phyloP scores from a whole-genome alignment of 1,284 basidiomycete genomes.

The Xanthoconium separans region DNA sequence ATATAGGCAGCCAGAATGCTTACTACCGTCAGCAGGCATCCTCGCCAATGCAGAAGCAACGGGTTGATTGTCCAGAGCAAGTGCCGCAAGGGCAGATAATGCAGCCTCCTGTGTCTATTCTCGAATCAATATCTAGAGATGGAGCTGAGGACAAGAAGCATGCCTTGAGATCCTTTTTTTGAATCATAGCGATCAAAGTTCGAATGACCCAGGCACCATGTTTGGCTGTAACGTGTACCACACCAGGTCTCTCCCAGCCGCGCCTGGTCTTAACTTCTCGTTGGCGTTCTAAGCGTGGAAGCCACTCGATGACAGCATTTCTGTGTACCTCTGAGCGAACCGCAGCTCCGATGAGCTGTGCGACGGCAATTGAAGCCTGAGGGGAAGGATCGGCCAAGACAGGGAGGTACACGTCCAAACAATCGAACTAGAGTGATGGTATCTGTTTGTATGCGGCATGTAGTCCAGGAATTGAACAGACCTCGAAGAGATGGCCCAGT shows the following conservation, averaged over 20 bases:
- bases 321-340: conserved; percentile 58
- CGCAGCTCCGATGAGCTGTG: conserved; percentile 54
- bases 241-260: conserved; percentile 63
- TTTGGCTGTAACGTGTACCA: conserved; percentile 38
- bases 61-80: conserved; percentile 63
- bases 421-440: conserved; percentile 43
- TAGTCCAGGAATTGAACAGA: conserved; percentile 25
- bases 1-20: conserved; percentile 7
- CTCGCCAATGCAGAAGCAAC: conserved; percentile 51
- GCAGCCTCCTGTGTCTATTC: conserved; percentile 68
- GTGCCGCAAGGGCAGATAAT: conserved; percentile 64
- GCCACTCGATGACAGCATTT: conserved; percentile 59
- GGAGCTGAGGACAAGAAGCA: conserved; percentile 3
- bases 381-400: conserved; percentile 46
- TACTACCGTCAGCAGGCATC: conserved; percentile 41
- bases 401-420: conserved; percentile 66
- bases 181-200: conserved; percentile 47
- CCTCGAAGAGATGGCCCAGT: conserved; percentile 61
- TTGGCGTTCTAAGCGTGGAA: conserved; percentile 53
- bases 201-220: conserved; percentile 61
- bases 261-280: conserved; percentile 57
- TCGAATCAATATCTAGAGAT: background rate
- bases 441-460: background rate
- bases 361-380: conserved; percentile 47
- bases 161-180: conserved; percentile 55